Base-by-base conservation (phyloP, 352 stramenopile species). In the Pilasporangium apinafurcum region DNA sequence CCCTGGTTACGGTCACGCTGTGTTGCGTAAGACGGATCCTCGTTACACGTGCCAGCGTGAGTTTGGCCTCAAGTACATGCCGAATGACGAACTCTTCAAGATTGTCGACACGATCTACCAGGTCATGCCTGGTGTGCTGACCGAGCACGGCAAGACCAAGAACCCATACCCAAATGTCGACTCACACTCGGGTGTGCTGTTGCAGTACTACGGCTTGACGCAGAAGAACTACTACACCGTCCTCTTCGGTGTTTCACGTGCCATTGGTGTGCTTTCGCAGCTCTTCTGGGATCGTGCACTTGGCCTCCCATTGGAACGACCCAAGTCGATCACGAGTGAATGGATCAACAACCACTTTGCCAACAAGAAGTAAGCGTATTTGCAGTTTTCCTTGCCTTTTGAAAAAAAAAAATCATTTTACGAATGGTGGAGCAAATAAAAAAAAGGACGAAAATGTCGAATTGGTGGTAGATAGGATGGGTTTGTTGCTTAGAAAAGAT, bases 201-300 rank as follows among this genome's bases (percentile, higher is more conserved):
- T 99, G 24, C 97, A 97, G 87, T 95, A 99, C 81, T 99, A 99
- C 79, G 95, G 94, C 57, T 89, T 99, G 68, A 99, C 93, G 41
- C 90, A 99, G 82, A 97, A 98, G 83, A 96, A 98, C 73, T 99
- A 99, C 78, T 99, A 99, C 92, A 99, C 96, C 28, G 96, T 99
- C 32, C 88, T 99, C 55, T 99, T 99, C 65, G 96, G 96, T 63
- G 96, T 99, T 3, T 98, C 91, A 53, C 88, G 96, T 48, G 95
- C 93, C 21, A 98, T 99, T 33, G 96, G 96, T 73, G 96, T 96
- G 59, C 83, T 99, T 48, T 98, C 89, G 56, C 96, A 99, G 77
- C 79, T 99, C 58, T 99, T 99, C 76, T 95, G 84, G 83, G 96
- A 99, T 83, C 91, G 96, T 53, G 96, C 96, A 14, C 82, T 99